A percentile compares a stretch with the other conserved stretches of the same genome.
Conservation (phyloP, 176 grass and related monocot genomes). For the Triticum monococcum region DNA sequence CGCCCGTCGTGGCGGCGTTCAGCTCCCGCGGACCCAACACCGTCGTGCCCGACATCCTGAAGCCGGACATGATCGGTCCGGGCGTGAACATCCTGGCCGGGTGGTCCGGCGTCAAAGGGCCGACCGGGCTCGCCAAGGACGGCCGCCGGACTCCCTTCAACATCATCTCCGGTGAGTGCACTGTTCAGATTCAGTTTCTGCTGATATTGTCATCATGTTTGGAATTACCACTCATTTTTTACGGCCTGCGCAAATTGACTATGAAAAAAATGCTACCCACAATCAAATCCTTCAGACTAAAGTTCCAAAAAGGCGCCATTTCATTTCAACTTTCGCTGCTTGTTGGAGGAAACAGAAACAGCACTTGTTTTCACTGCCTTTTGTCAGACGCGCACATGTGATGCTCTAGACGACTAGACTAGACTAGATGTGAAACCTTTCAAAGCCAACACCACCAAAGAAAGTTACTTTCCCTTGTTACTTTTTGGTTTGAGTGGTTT, state of each 20-base stretch:
- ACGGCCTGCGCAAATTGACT: background rate
- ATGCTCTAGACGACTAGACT: conserved; percentile 4
- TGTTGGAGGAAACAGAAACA: conserved; percentile 21
- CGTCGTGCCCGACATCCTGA: conserved; percentile 78
- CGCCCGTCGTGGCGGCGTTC: conserved; percentile 88
- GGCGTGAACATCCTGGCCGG: conserved; percentile 95
- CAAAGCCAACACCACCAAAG: conserved; percentile 34
- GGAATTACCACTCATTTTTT: conserved; percentile 14
- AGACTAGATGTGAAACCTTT: conserved; percentile 26
- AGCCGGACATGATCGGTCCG: conserved; percentile 94
- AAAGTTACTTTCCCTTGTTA: conserved; percentile 36
- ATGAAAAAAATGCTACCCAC: background rate
- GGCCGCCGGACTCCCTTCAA: conserved; percentile 83
- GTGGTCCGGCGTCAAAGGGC: conserved; percentile 73
- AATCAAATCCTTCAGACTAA: background rate
- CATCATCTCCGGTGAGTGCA: conserved; percentile 82
- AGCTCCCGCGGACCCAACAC: conserved; percentile 94
- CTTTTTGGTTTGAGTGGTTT: conserved; percentile 4
- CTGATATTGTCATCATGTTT: background rate
- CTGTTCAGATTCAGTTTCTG: conserved; percentile 25
- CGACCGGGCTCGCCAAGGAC: conserved; percentile 82
- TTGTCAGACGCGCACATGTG: conserved; percentile 50
- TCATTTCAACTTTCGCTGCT: conserved; percentile 23
- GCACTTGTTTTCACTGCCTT: conserved; percentile 38
- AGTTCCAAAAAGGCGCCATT: conserved; percentile 40